Evolutionary conservation across 2,329 filamentous ascomycete genomes (phyloP).

Genomic region (Cladosporium cucumerinum): DNA sequence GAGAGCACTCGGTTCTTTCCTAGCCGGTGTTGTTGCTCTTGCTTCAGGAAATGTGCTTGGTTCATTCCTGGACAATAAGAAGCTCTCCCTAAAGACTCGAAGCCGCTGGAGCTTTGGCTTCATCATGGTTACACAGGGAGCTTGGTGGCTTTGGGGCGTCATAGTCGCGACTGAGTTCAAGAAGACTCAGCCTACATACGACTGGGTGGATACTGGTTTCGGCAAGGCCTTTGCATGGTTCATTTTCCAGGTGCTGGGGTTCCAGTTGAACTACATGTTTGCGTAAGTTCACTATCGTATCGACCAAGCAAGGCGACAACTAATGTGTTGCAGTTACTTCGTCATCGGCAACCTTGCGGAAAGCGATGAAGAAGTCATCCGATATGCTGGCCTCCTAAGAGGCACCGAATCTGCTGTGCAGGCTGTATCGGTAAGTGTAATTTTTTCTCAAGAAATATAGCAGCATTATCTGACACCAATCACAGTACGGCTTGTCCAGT

Average conservation of each 20-base stretch:
- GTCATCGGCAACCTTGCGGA: conserved; percentile 64
- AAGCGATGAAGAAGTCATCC: conserved; percentile 61
- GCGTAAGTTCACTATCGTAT: conserved; percentile 45
- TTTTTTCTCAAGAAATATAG: not conserved
- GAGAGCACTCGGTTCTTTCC: conserved; percentile 66
- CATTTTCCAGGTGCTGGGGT: conserved; percentile 63
- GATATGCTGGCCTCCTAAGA: conserved; percentile 64
- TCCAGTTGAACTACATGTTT: conserved; percentile 72
- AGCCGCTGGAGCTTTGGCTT: conserved; percentile 54
- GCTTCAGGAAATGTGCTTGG: conserved; percentile 65
- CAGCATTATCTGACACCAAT: not conserved
- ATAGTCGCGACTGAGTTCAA: conserved; percentile 61
- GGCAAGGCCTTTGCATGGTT: conserved; percentile 65
- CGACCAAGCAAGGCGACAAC: not conserved
- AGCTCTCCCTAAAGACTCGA: conserved; percentile 53
- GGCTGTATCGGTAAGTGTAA: conserved; percentile 55
- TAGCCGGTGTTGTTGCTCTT: conserved; percentile 66
- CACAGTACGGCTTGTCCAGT: conserved; percentile 62
- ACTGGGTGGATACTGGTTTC: conserved; percentile 64
- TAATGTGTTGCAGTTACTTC: conserved; percentile 55
- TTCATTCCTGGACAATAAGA: conserved; percentile 59
- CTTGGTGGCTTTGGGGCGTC: conserved; percentile 70
- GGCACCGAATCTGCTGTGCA: conserved; percentile 72
- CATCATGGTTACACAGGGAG: conserved; percentile 59
- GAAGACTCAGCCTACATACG: conserved; percentile 56